Evolutionary conservation across 2,329 filamentous ascomycete genomes (phyloP).

Genomic region (Hypoxylon sp.): DNA sequence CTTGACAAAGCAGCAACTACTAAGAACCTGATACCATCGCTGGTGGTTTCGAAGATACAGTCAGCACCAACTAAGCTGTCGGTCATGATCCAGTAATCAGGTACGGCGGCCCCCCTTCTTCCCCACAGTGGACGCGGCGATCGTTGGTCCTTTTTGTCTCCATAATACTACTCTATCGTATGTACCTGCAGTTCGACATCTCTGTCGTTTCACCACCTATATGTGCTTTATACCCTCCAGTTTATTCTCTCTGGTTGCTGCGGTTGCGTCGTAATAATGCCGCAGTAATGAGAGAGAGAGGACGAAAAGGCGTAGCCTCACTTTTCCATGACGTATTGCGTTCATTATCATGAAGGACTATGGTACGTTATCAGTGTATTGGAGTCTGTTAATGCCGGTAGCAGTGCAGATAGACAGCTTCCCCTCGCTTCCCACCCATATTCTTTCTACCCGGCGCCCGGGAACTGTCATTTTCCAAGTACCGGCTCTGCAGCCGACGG

Average conservation of each 20-base stretch:
- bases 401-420: constrained; percentile 36
- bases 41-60: constrained; percentile 10
- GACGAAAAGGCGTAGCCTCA: background rate
- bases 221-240: background rate
- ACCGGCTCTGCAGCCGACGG: constrained; percentile 7
- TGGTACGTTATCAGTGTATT: constrained; percentile 5
- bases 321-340: background rate
- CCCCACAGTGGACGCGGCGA: constrained; percentile 20
- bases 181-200: constrained; percentile 20
- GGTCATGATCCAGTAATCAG: constrained; percentile 33
- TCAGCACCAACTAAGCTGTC: constrained; percentile 35
- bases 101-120: background rate
- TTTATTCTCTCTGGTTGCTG: background rate
- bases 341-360: background rate
- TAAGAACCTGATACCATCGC: background rate
- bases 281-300: background rate
- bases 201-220: background rate
- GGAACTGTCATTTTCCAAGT: constrained; percentile 14
- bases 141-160: constrained; percentile 15
- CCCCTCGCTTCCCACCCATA: constrained; percentile 15
- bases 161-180: constrained; percentile 19
- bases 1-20: constrained; percentile 27
- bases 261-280: background rate
- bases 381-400: constrained; percentile 22
- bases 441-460: constrained; percentile 28